Evolutionary conservation across 257 asterid genomes (phyloP).

Genomic region (Dorcoceras hygrometricum): DNA sequence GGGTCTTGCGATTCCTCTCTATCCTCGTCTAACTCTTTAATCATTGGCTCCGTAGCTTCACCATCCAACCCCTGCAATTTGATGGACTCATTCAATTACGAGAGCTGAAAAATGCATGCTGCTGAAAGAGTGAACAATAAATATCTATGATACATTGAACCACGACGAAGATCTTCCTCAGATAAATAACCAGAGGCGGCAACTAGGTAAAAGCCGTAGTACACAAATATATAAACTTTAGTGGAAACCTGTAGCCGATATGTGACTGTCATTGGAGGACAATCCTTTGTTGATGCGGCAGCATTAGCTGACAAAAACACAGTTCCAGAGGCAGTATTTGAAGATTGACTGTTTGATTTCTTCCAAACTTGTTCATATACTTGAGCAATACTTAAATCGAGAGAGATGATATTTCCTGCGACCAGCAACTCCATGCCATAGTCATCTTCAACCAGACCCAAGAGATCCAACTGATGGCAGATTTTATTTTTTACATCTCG

Average conservation of each 20-base stretch:
- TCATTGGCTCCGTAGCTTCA: conserved; percentile 99
- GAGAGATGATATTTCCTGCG: conserved; percentile 93
- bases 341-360: conserved; percentile 76
- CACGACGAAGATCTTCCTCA: conserved; percentile 3
- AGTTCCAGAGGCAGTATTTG: conserved; percentile 61
- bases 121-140: conserved; percentile 3
- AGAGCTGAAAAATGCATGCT: background rate
- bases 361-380: conserved; percentile 98
- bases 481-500: conserved; percentile 99
- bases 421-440: conserved; percentile 96
- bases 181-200: background rate
- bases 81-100: conserved; percentile 22
- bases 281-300: conserved; percentile 69
- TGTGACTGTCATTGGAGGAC: conserved; percentile 96
- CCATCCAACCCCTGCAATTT: conserved; percentile 94
- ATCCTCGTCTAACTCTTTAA: conserved; percentile 96
- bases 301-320: conserved; percentile 64
- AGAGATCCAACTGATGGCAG: conserved; percentile 95
- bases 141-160: conserved; percentile 2
- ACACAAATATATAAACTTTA: conserved; percentile 13
- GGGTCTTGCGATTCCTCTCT: conserved; percentile 99
- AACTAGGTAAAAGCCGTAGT: conserved; percentile 12
- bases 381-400: conserved; percentile 87
- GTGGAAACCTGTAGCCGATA: conserved; percentile 88
- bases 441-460: conserved; percentile 95